Percentiles rank a stretch among this genome's conserved stretches.
phyloP scores from a whole-genome alignment of 2,329 filamentous ascomycete species.

The Cytospora mali region DNA sequence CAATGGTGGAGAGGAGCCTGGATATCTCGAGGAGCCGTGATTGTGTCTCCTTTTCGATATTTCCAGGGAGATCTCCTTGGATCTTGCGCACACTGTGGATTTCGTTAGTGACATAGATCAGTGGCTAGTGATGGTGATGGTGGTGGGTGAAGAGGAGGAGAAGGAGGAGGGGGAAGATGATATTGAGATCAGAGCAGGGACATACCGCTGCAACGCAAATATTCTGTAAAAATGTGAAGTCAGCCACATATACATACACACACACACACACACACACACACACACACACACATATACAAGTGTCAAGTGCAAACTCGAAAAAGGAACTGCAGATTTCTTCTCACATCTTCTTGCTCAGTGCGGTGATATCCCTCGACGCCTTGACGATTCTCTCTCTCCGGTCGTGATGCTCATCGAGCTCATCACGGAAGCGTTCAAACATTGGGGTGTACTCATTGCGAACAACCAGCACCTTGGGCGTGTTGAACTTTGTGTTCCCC shows the following conservation, averaged over 20 bases:
- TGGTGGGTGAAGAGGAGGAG: no score
- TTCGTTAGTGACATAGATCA: neutral
- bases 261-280: constrained; percentile 1
- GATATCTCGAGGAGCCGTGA: constrained; percentile 72
- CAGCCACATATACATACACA: no score
- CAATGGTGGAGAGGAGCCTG: constrained; percentile 67
- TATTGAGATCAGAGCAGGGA: neutral
- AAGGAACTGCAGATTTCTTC: constrained; percentile 30
- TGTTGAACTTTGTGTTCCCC: constrained; percentile 48
- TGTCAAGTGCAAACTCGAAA: neutral
- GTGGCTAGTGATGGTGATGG: neutral
- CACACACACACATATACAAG: neutral
- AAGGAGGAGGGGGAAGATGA: neutral
- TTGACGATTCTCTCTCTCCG: constrained; percentile 89
- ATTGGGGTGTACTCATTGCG: constrained; percentile 65
- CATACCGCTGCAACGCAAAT: constrained; percentile 78
- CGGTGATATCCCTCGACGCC: constrained; percentile 88
- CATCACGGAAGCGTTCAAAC: constrained; percentile 83
- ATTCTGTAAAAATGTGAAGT: constrained; percentile 59
- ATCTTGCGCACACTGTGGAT: constrained; percentile 62
- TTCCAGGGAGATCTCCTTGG: constrained; percentile 63
- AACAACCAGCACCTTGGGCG: constrained; percentile 35
- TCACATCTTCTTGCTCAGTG: constrained; percentile 95
- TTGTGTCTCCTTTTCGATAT: constrained; percentile 71
- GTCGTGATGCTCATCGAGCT: constrained; percentile 94